These are phyloP conservation scores for Tylopilus intermedius DNA, from an alignment of 768 basidiomycete species.

Conservation along the genomic window DNA sequence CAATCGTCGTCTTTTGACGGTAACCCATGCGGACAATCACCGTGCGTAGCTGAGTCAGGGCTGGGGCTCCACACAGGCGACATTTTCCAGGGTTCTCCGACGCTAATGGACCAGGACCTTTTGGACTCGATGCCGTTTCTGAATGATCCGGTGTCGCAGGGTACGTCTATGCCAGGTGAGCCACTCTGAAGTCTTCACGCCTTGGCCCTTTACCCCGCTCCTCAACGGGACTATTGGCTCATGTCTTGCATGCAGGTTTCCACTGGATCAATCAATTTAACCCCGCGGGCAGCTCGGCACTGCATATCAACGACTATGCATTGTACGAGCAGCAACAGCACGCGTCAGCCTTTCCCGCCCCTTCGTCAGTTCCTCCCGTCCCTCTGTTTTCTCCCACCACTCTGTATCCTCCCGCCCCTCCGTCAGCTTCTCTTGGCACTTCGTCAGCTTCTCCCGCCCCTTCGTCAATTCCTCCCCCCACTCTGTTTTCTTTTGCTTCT, in stretches of 20 bases:
- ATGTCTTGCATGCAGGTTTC: slow-evolving; percentile 27
- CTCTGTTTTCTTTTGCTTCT: no score
- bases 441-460: no score
- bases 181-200: not conserved
- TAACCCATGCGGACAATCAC: slow-evolving; percentile 14
- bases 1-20: slow-evolving; percentile 37
- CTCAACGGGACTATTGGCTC: not conserved
- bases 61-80: slow-evolving; percentile 27
- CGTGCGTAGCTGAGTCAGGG: slow-evolving; percentile 2
- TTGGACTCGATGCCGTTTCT: slow-evolving; percentile 59
- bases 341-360: not conserved
- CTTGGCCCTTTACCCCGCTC: not conserved
- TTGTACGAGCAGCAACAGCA: slow-evolving; percentile 24
- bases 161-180: slow-evolving; percentile 52
- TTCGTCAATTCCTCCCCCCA: no score
- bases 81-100: slow-evolving; percentile 43
- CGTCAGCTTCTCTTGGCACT: no score
- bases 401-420: no score
- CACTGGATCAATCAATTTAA: slow-evolving; percentile 33
- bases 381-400: no score
- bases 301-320: slow-evolving; percentile 26
- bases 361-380: no score
- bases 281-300: slow-evolving; percentile 5
- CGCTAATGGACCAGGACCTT: slow-evolving; percentile 56
- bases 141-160: slow-evolving; percentile 53